These are phyloP conservation scores for Salix udensis DNA, from an alignment of 345 rosid species.

Conservation along the genomic window DNA sequence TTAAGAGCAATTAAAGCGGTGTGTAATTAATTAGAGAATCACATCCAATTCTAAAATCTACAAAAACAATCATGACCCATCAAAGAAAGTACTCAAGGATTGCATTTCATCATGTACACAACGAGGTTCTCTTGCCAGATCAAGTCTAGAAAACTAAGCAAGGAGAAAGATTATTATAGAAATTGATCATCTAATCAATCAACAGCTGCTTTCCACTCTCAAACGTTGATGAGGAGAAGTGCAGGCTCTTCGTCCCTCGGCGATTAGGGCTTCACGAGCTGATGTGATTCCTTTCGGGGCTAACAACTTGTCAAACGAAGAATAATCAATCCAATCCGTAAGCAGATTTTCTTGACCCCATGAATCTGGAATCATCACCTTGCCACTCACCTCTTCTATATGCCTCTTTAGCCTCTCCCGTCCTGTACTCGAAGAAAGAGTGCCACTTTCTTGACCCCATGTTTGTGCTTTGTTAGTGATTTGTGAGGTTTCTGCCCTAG, in stretches of 20 bases:
- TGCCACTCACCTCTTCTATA: slow-evolving; percentile 52
- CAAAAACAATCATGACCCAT: not conserved
- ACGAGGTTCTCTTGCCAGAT: too few species aligned
- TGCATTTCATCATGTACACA: not conserved
- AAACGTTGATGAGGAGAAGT: slow-evolving; percentile 34
- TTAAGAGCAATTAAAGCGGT: too few species aligned
- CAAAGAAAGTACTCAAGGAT: not conserved
- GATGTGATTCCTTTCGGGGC: slow-evolving; percentile 48
- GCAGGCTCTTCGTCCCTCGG: slow-evolving; percentile 27
- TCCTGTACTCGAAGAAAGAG: slow-evolving; percentile 10
- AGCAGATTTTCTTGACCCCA: slow-evolving; percentile 68
- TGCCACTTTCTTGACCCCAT: not conserved
- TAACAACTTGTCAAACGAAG: slow-evolving; percentile 47
- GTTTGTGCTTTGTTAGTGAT: not conserved
- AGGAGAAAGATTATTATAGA: not conserved
- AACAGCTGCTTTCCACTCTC: slow-evolving; percentile 44
- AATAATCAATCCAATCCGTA: slow-evolving; percentile 59
- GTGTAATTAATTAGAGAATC: not conserved
- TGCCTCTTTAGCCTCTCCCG: slow-evolving; percentile 66
- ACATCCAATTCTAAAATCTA: not conserved
- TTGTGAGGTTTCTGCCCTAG: not conserved
- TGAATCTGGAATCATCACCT: slow-evolving; percentile 50
- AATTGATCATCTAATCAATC: not conserved
- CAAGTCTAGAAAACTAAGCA: not conserved
- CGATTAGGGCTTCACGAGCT: slow-evolving; percentile 64